Base-by-base conservation (phyloP, 352 stramenopile genomes). In the Albugo laibachii region DNA sequence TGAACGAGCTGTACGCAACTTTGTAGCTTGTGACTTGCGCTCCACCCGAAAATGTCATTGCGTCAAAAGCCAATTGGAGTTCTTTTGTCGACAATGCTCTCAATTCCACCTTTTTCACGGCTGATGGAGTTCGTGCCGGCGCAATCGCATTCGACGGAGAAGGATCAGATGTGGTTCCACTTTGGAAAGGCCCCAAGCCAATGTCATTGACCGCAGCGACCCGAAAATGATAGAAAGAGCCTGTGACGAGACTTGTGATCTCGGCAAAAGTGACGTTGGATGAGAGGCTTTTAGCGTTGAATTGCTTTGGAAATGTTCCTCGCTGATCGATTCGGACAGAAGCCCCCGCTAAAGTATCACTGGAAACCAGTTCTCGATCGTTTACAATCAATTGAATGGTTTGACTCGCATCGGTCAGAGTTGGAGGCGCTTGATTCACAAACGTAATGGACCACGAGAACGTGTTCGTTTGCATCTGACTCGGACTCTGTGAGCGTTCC, bases 391-490 rank as follows among this genome's bases (percentile, higher is more conserved):
- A 58, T 20, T 3, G 8, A 10, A 31, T 31, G 3, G 24, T 8
- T 8, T 31, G 24, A 31, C 8, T 31, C 24, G 24, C 3, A 8
- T 31, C 24, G 3, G 24, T 10, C 24, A 31, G 24, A 5, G 65
- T 44, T 21, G 52, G 44, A 0, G 74, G 71, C 2, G 87, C 63
- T 37, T 82, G 66, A 13, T 54, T 61, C 15, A 58, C 65, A 53
- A 97, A 96, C 11, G 88, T 95, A 27, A 97, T 70, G 13, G 56
- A 66, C 87, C 88, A 97, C 11, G 70, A 61, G 55, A 78, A 96
- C 19, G 70, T 84, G 47, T 79, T 80, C 19, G 60, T 50, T 13
- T 65, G 75, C 3, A 62, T 63, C 11, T 68, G 58, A 31, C 3
- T 3, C 8, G 24, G 8, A 8, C 8, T 31, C 18, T 70, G 67